phyloP scores from a whole-genome alignment of 495 filamentous ascomycete genomes.

The Aspergillus carlsbadensis region DNA sequence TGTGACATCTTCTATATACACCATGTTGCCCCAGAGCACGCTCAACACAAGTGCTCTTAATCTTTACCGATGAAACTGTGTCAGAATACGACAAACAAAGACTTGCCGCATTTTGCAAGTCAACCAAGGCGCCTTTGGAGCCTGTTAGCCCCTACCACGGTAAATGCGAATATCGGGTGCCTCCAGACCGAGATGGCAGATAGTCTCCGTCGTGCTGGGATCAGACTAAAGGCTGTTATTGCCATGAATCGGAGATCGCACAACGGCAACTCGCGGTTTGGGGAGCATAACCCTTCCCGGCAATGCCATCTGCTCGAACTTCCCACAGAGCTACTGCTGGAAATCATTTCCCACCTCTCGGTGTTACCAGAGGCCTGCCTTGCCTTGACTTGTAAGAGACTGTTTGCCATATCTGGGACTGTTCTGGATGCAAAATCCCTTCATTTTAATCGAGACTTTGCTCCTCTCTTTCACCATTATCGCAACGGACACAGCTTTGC shows the following conservation, averaged over 20 bases:
- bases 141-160: conserved; percentile 3
- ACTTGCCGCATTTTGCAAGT: conserved; percentile 4
- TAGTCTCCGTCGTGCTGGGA: conserved; percentile 31
- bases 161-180: conserved; percentile 19
- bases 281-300: conserved; percentile 17
- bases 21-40: conserved; percentile 16
- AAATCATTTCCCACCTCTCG: conserved; percentile 41
- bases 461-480: conserved; percentile 47
- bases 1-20: conserved; percentile 14
- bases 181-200: conserved; percentile 28
- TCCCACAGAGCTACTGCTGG: conserved; percentile 43
- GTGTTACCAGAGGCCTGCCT: conserved; percentile 41
- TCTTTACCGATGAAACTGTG: conserved; percentile 18
- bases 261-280: conserved; percentile 14
- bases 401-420: conserved; percentile 37
- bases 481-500: conserved; percentile 41
- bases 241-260: conserved; percentile 36
- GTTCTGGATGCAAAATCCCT: conserved; percentile 38
- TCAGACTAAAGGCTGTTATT: conserved; percentile 32
- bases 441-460: conserved; percentile 45
- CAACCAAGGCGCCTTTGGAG: conserved; percentile 15
- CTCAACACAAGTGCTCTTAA: conserved; percentile 10
- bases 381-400: conserved; percentile 45
- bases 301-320: conserved; percentile 43
- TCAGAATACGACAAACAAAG: conserved; percentile 1